Evolutionary conservation across 1,284 basidiomycete genomes (phyloP), one percentile per base, ranked within the genome.

Genomic region (Ceratobasidium sp.): DNA sequence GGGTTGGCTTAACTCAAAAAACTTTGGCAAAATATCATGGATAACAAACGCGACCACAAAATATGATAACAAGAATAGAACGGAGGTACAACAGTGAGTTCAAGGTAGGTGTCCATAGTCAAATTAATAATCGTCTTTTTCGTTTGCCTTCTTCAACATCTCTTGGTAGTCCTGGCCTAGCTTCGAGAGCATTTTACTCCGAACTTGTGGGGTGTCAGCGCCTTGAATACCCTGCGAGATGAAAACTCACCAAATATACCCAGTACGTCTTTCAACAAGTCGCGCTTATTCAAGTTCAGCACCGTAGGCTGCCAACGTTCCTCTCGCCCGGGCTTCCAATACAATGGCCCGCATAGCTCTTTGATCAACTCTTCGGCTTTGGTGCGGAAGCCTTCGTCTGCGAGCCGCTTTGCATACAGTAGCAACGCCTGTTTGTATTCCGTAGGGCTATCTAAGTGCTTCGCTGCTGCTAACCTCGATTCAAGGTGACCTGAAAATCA

Each of bases 351-450:
- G 79, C 94, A 91, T 48, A 98, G 85, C 76, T 97, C 96, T 81
- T 88, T 91, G 62, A 96, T 88, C 69, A 98, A 82, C 82, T 97
- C 96, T 81, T 96, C 95, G 9, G 91, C 95, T 80, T 95, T 94
- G 36, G 85, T 91, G 76, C 89, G 85, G 81, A 95, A 95, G 0
- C 92, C 93, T 81, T 96, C 94, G 78, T 97, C 93, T 45, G 91
- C 93, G 59, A 98, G 86, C 82, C 89, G 90, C 84, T 89, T 92
- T 62, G 93, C 91, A 82, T 97, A 97, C 78, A 89, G 79, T 73
- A 91, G 79, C 78, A 97, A 81, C 75, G 89, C 90, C 79, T 90
- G 87, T 82, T 90, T 92, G 82, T 93, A 96, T 83, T 98, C 96
- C 59, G 85, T 83, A n/a, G 89, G 89, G 78, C 94, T 96, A 22